Base-by-base conservation (phyloP, 495 filamentous ascomycete genomes). In the Antarctomyces pellizariae region DNA sequence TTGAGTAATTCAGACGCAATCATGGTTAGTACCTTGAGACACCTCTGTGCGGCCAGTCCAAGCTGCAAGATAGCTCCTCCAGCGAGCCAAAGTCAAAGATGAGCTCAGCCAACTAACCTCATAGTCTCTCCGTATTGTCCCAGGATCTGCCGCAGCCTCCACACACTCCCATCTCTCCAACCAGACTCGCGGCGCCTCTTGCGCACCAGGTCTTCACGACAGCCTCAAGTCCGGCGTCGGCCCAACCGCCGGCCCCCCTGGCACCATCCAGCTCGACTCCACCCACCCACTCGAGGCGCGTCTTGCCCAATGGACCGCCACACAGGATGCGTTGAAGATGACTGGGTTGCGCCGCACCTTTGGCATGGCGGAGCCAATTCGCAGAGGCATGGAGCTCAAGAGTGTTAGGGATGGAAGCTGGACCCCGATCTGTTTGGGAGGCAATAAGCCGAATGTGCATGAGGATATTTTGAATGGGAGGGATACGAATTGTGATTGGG, bases 371-470 rank as follows among this genome's bases (percentile, higher is more conserved):
- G 84, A 92, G 64, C 83, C 84, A 6, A 65, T 93, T 35, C 65
- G 77, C 9, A 67, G 84, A n/a, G 75, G 71, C 18, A 97, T 97
- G 84, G 84, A 97, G 58, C 53, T 90, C 41, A 75, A 75, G 62
- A 80, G 90, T 42, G 62, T 66, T 1, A 45, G 54, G 20, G 55
- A 54, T 25, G 59, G 66, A 22, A 46, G 52, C 34, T 64, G 60
- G 62, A 51, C 49, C 35, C 60, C 59, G 2, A 32, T 53, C 17
- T 48, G 44, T 4, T 48, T 64, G 5, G 54, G 50, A 20, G 50
- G 50, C 15, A 39, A 39, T 12, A 40, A 38, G 33, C 38, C 46
- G 6, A 54, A 50, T 32, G 48, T 82, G 16, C 70, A 75, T 47
- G 71, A 70, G 53, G 83, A 91, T 54, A 74, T 92, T 35, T 50